Percentiles rank a stretch among this genome's conserved stretches.
Evolutionary conservation across 2,329 filamentous ascomycete genomes (phyloP).

Genomic region (Phoma sp.): DNA sequence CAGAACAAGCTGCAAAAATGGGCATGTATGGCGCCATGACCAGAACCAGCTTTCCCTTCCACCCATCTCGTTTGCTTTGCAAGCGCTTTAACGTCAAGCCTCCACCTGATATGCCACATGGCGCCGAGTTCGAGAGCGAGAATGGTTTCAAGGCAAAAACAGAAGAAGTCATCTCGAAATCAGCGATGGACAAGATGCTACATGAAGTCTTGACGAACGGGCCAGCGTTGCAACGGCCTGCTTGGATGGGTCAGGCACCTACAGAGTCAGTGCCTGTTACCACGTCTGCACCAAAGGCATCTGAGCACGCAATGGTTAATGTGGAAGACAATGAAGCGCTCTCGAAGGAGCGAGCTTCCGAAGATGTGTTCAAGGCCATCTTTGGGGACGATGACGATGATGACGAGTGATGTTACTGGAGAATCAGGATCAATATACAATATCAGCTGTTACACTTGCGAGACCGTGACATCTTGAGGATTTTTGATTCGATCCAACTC

Average conservation of each 20-base stretch:
- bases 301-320: conserved; percentile 61
- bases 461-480: neutral
- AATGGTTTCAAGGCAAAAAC: conserved; percentile 30
- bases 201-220: conserved; percentile 41
- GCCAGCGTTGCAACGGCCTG: conserved; percentile 36
- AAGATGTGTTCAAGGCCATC: conserved; percentile 87
- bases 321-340: conserved; percentile 79
- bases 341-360: conserved; percentile 75
- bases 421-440: too few species aligned
- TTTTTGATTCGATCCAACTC: neutral
- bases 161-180: conserved; percentile 61
- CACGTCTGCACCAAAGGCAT: conserved; percentile 1
- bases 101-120: conserved; percentile 70
- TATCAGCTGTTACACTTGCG: too few species aligned
- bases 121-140: conserved; percentile 55
- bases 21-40: conserved; percentile 96
- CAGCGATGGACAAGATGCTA: conserved; percentile 56
- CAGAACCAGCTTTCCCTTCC: conserved; percentile 73
- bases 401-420: neutral
- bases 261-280: conserved; percentile 6
- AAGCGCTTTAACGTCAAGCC: conserved; percentile 91
- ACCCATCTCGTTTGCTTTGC: conserved; percentile 84
- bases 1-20: conserved; percentile 83
- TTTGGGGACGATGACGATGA: conserved; percentile 80
- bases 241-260: conserved; percentile 33